Percentiles rank a stretch among this genome's conserved stretches.
phyloP scores from a whole-genome alignment of 352 stramenopile genomes.

The Halophytophthora polymorphica region DNA sequence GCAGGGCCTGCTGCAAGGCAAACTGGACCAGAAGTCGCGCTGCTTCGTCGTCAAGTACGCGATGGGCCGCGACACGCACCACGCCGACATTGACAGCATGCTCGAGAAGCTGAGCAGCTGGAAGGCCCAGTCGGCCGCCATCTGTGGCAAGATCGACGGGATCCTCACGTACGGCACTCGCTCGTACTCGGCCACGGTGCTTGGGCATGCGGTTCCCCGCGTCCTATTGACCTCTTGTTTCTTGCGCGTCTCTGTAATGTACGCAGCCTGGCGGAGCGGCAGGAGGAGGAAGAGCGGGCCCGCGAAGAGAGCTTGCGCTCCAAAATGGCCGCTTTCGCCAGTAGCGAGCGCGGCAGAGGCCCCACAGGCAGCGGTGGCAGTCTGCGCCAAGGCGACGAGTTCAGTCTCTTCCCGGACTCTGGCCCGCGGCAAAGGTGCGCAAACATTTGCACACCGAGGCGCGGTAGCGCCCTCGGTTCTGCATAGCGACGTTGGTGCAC shows the following conservation, averaged over 20 bases:
- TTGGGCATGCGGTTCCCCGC: too few species aligned
- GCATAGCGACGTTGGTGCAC: too few species aligned
- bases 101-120: constrained; percentile 85
- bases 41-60: constrained; percentile 85
- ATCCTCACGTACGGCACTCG: constrained; percentile 50
- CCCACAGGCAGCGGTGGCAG: constrained; percentile 16
- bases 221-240: too few species aligned
- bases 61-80: constrained; percentile 82
- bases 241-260: neutral
- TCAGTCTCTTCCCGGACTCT: constrained; percentile 37
- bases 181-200: too few species aligned
- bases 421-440: constrained; percentile 49
- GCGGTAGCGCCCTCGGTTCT: too few species aligned
- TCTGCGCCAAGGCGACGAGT: constrained; percentile 46
- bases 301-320: constrained; percentile 47
- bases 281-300: constrained; percentile 46
- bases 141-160: constrained; percentile 60
- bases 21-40: constrained; percentile 86
- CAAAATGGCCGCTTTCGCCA: constrained; percentile 51
- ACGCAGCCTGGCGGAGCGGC: constrained; percentile 52
- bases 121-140: constrained; percentile 61
- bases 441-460: too few species aligned
- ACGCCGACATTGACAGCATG: constrained; percentile 86
- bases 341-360: constrained; percentile 48
- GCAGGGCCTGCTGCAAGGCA: constrained; percentile 87